Base-by-base conservation (phyloP, 176 grass and related monocot genomes). In the Poa pratensis region DNA sequence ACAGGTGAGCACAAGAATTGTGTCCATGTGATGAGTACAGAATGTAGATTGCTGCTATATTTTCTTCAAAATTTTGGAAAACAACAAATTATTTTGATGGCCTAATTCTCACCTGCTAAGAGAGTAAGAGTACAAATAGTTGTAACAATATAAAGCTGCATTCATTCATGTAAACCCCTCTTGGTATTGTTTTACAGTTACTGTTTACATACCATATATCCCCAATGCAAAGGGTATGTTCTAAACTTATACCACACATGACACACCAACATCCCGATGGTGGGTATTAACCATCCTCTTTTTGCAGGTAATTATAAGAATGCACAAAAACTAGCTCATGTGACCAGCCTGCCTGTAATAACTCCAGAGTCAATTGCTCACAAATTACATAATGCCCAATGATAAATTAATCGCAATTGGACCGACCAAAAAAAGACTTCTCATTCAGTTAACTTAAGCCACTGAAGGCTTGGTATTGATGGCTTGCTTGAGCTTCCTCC, bases 401-500 rank as follows among this genome's bases (percentile, higher is more conserved):
- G 46, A 20, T 69, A 74, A 54, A 23, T 78, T 18, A 34, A 81
- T 18, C 24, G 2, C 32, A 54, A 73, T 63, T 49, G 54, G 35
- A 35, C 32, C 63, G 43, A 80, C 76, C 76, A 68, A 85, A 68
- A 75, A 12, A 50, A 20, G 71, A 53, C 51, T 64, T 27, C 11
- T 54, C 42, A 46, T 83, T 22, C 82, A 40, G 74, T 32, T 32
- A 66, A 80, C 26, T 50, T 60, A 68, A 73, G 58, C 66, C 15
- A 13, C 55, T 83, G 57, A 59, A 35, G 7, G 17, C 75, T 87
- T 92, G 74, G 50, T 59, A 5, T 90, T 72, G 52, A 93, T 43
- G 75, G 58, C 92, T 84, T 93, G 84, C 83, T 94, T 92, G 35
- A 94, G 86, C 81, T 93, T 93, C 79, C 75, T 89, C 68, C 92